Conservation (phyloP, 2,329 filamentous ascomycete species). For the Arthrobotrys conoides region DNA sequence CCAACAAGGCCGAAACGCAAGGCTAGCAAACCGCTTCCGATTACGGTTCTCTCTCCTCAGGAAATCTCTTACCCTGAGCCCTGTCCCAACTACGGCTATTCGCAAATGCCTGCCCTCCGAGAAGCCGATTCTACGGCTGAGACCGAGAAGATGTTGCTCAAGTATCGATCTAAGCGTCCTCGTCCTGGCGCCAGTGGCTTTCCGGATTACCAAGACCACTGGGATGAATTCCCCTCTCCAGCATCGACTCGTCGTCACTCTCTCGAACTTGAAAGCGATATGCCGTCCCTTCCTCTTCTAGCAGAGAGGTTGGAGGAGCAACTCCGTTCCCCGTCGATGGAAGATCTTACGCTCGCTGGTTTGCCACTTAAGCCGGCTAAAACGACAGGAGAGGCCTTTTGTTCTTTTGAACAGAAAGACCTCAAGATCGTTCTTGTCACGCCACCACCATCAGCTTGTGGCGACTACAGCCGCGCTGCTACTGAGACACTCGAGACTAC, state of each 20-base stretch:
- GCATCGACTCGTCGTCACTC: conserved; percentile 52
- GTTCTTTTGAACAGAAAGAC: conserved; percentile 54
- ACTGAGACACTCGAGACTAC: conserved; percentile 45
- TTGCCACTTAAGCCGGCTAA: conserved; percentile 44
- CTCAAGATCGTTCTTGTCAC: conserved; percentile 58
- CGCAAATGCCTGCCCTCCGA: conserved; percentile 33
- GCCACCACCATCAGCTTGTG: conserved; percentile 47
- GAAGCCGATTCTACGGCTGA: conserved; percentile 32
- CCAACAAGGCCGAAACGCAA: conserved; percentile 55
- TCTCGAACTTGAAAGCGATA: conserved; percentile 49
- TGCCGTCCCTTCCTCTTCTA: conserved; percentile 42
- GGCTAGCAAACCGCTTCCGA: conserved; percentile 57
- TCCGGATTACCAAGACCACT: conserved; percentile 27
- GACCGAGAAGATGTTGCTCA: conserved; percentile 40
- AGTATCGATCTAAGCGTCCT: conserved; percentile 51
- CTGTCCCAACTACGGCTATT: conserved; percentile 38
- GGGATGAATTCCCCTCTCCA: conserved; percentile 44
- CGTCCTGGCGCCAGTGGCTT: conserved; percentile 34
- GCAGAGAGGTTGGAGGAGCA: conserved; percentile 53
- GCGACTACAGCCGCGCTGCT: conserved; percentile 41
- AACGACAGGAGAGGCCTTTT: conserved; percentile 52
- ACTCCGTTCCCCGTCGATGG: conserved; percentile 53
- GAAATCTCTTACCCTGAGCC: conserved; percentile 35
- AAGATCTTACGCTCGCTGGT: conserved; percentile 41
- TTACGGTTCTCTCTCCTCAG: conserved; percentile 53